Evolutionary conservation across 768 basidiomycete species (phyloP), one percentile per base, ranked within the genome.

Genomic region (Tylopilus intermedius): DNA sequence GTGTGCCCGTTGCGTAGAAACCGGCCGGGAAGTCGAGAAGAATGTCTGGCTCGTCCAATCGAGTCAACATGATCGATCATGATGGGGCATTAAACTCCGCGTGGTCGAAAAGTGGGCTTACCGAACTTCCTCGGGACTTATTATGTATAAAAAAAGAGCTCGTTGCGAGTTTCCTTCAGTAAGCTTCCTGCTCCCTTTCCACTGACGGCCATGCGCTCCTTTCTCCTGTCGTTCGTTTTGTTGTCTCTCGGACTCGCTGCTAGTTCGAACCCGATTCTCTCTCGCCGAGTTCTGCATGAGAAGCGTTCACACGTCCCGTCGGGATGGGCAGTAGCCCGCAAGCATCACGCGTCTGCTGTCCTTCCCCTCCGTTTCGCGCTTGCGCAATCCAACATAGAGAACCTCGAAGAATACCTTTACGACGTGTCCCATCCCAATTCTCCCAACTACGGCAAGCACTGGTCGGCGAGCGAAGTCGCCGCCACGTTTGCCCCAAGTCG

Each of bases 341-440:
- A 65, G 4, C 63, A 70, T 21, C 58, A 70, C 33, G 21, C 71
- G 8, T 52, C 67, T 40, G 62, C 65, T 18, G 51, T 67, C 2
- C 54, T 79, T 26, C 78, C 77, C 10, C 63, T 79, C 33, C 76
- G 76, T 43, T 71, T 79, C 40, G 78, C 76, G 0, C 70, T 79
- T 5, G 56, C 58, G 7, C 78, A 79, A 58, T 62, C 61, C 40
- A 77, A 79, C 54, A 50, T 75, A 7, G 60, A 74, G 48, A 45
- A 64, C 33, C 55, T 79, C 13, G 75, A 77, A 21, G 69, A 72
- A 47, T 59, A 68, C 43, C 72, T 79, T 38, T 62, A 73, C 54
- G 67, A 73, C 3, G 70, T 79, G 11, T 70, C 78, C 0, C 71
- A 75, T 50, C 78, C 78, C 6, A 56, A 63, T 14, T 79, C 78